These are phyloP conservation scores for Thraustochytrium aureum DNA, from an alignment of 352 stramenopile genomes.

Conservation along the genomic window DNA sequence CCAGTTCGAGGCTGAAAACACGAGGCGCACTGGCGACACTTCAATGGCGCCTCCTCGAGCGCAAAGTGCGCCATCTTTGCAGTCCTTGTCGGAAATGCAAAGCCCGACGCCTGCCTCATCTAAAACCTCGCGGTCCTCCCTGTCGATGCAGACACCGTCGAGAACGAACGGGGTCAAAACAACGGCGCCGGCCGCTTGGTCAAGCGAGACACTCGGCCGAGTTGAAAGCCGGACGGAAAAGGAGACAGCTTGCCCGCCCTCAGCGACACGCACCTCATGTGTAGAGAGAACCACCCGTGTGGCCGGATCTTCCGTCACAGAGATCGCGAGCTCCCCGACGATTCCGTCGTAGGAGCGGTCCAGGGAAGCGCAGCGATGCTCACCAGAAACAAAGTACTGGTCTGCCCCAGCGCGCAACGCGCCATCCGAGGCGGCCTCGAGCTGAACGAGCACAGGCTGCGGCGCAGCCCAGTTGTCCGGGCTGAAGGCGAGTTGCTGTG, in stretches of 20 bases:
- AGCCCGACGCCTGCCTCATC: not conserved
- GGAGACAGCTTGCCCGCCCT: slow-evolving; percentile 1
- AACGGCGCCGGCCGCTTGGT: not conserved
- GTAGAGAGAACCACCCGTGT: slow-evolving; percentile 37
- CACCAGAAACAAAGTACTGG: slow-evolving; percentile 7
- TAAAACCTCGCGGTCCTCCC: too few relatives aligned
- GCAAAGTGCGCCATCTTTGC: not conserved
- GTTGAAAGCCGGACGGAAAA: not conserved
- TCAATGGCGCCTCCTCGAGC: not conserved
- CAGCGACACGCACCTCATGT: not conserved
- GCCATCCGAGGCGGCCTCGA: not conserved
- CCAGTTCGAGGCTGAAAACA: slow-evolving; percentile 37
- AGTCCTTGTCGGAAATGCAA: slow-evolving; percentile 7
- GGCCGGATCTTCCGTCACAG: not conserved
- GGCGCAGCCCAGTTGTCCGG: not conserved
- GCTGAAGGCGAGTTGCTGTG: not conserved
- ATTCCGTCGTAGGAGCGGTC: slow-evolving; percentile 7
- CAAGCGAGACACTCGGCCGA: not conserved
- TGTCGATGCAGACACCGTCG: not conserved
- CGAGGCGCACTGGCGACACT: not conserved
- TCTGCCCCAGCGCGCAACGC: slow-evolving; percentile 15
- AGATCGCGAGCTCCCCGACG: slow-evolving; percentile 34
- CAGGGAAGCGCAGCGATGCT: not conserved
- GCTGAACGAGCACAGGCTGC: not conserved
- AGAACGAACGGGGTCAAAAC: not conserved